phyloP scores from a whole-genome alignment of 345 rosid genomes.

The Eucalyptus brandiana region DNA sequence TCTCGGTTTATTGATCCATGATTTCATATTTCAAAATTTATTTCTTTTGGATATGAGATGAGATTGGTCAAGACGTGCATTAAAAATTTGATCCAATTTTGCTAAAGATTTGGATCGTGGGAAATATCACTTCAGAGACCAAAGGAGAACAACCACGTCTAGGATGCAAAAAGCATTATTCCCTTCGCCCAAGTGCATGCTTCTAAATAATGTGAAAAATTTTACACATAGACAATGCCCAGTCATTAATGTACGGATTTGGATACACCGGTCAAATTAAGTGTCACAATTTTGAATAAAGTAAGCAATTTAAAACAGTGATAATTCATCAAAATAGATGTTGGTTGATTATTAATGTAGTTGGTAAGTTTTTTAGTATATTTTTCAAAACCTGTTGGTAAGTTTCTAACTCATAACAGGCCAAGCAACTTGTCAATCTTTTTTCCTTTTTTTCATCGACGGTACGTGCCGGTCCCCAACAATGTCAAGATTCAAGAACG shows the following conservation, averaged over 20 bases:
- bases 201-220: background rate
- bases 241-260: background rate
- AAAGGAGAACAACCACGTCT: background rate
- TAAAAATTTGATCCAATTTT: too few relatives aligned
- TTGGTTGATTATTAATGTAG: background rate
- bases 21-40: too few relatives aligned
- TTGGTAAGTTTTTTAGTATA: background rate
- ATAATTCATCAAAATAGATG: background rate
- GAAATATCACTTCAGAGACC: too few relatives aligned
- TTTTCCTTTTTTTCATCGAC: too few relatives aligned
- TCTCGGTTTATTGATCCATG: too few relatives aligned
- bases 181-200: background rate
- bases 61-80: too few relatives aligned
- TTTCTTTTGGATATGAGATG: too few relatives aligned
- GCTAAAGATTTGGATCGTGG: too few relatives aligned
- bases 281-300: background rate
- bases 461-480: too few relatives aligned
- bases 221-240: background rate
- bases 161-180: background rate
- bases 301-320: too few relatives aligned
- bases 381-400: background rate
- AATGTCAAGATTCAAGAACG: too few relatives aligned
- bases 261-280: too few relatives aligned
- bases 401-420: background rate
- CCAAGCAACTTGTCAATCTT: background rate